Evolutionary conservation across 306 rosid genomes (phyloP), one percentile per base, ranked within the genome.

Genomic region (Gillenia trifoliata): DNA sequence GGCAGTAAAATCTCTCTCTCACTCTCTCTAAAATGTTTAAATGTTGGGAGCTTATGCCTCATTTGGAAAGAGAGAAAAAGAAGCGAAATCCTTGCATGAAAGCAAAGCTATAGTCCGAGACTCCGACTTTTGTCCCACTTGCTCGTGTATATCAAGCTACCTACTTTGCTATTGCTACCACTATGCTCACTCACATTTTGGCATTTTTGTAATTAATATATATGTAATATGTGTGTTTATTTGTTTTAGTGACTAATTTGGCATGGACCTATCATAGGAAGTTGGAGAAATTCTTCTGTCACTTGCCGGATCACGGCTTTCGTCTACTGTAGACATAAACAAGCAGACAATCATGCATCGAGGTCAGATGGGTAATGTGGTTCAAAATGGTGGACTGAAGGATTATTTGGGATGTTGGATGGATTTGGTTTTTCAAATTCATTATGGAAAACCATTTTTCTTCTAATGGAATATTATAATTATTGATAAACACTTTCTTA

Each of bases 61-160:
- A 16, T 62, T 62, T 62, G 66, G 66, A 16, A 62, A 11, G 12
- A 29, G 38, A 30, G 26, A 62, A 23, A 56, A 28, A 19, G n/a
- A 30, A 70, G 38, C 64, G 69, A 80, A 63, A 75, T 41, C 68
- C 43, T 70, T 75, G 77, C 80, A 80, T 55, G 72, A 69, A 80
- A 80, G 80, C 77, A 70, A 75, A 56, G 76, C 29, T 74, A 43
- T 12, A 59, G 65, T 30, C 41, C 11, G 9, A 45, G 55, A 30
- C 57, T 3, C 30, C 54, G 7, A 33, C 75, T 13, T 16, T 4
- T 52, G 36, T 64, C 77, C 72, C 72, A 64, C 77, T 54, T 28
- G 11, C 72, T 29, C 0, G 28, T 71, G 41, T 33, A 3, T 26
- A 25, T 3, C 29, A 70, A 61, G 62, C 30, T n/a, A 15, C 12